phyloP scores from a whole-genome alignment of 768 basidiomycete species.

The Agaricus bisporus region DNA sequence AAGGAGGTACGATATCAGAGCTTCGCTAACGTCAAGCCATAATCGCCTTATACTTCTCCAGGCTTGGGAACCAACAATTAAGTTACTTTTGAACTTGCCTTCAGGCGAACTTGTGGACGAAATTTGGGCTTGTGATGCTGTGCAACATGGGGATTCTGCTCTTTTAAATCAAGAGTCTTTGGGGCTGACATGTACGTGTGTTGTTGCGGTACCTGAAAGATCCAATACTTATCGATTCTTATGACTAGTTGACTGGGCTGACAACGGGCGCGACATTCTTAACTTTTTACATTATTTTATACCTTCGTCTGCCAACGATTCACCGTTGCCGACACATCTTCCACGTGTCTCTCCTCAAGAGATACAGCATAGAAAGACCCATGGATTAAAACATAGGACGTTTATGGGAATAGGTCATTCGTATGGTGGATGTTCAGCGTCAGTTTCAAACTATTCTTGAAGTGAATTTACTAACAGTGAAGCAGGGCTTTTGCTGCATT shows the following conservation, averaged over 20 bases:
- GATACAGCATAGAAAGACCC: constrained; percentile 30
- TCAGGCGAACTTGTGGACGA: constrained; percentile 41
- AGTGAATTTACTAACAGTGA: background rate
- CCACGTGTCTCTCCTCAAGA: constrained; percentile 38
- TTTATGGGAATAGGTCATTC: constrained; percentile 78
- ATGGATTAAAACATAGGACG: constrained; percentile 48
- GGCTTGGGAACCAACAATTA: constrained; percentile 76
- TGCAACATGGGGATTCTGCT: constrained; percentile 83
- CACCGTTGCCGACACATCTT: constrained; percentile 46
- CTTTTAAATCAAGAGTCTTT: constrained; percentile 62
- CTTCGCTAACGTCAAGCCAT: background rate
- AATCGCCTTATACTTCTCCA: constrained; percentile 21
- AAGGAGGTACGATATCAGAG: constrained; percentile 60
- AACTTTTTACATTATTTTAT: constrained; percentile 70
- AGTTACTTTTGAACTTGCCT: constrained; percentile 39
- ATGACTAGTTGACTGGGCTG: constrained; percentile 65
- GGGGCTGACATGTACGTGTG: background rate
- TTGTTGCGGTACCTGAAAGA: background rate
- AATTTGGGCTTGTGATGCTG: constrained; percentile 81
- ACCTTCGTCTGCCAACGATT: constrained; percentile 33
- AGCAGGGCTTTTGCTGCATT: constrained; percentile 56
- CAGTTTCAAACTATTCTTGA: constrained; percentile 22
- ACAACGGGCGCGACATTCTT: constrained; percentile 71
- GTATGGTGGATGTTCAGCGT: constrained; percentile 76
- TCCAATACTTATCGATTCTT: background rate